Conservation (phyloP, 768 basidiomycete species). For the Termitomyces sp. region DNA sequence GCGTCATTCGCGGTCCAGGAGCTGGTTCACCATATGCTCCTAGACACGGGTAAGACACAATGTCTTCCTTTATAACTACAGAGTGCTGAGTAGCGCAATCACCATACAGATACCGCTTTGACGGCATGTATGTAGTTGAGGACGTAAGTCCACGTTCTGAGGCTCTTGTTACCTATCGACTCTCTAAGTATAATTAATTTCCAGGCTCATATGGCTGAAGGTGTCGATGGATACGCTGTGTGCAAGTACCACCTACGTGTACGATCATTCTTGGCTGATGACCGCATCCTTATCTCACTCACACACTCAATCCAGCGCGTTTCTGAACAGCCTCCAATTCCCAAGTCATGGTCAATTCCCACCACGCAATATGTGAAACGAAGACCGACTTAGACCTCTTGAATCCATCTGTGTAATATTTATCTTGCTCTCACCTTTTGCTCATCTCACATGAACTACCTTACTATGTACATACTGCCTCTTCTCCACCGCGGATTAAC, state of each 20-base stretch:
- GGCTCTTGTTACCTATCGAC: neutral
- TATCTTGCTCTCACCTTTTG: neutral
- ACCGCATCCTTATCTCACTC: neutral
- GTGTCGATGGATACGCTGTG: slow-evolving; percentile 23
- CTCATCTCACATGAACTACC: neutral
- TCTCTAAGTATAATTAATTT: neutral
- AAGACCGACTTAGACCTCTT: neutral
- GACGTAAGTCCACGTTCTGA: slow-evolving; percentile 19
- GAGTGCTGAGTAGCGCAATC: neutral
- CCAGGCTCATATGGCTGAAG: slow-evolving; percentile 27
- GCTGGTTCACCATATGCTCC: slow-evolving; percentile 29
- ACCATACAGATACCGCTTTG: slow-evolving; percentile 35
- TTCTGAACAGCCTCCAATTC: slow-evolving; percentile 6
- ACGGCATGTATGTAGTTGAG: slow-evolving; percentile 37
- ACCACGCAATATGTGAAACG: neutral
- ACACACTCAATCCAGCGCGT: slow-evolving; percentile 4
- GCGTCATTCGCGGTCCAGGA: slow-evolving; percentile 36
- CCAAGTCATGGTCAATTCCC: neutral
- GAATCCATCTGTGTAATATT: neutral
- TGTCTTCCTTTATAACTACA: neutral
- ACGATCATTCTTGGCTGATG: neutral
- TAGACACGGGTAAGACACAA: slow-evolving; percentile 21
- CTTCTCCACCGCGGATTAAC: neutral
- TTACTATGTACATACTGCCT: neutral
- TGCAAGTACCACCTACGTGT: slow-evolving; percentile 29